A percentile compares a stretch with the other conserved stretches of the same genome.
phyloP scores from a whole-genome alignment of 73 alveolate genomes.

The Paramecium tetraurelia region DNA sequence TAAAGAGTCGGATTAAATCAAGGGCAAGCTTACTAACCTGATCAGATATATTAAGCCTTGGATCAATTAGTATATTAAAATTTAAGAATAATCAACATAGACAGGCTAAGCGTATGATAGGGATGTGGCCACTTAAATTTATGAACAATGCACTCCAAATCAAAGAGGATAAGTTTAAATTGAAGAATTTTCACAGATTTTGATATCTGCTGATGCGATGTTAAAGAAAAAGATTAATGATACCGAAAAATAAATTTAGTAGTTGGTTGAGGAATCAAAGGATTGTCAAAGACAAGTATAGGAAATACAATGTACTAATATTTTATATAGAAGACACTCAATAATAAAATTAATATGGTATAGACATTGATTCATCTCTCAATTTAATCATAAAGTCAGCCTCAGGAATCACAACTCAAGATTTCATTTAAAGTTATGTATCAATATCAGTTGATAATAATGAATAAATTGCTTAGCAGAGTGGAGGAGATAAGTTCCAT shows the following conservation, averaged over 20 bases:
- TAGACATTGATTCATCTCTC: conserved; percentile 25
- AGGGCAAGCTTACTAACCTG: background rate
- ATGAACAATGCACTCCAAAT: conserved; percentile 10
- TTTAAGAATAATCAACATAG: background rate
- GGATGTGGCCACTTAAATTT: conserved; percentile 20
- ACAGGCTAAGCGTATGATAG: conserved; percentile 4
- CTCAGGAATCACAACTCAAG: background rate
- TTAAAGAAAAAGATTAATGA: background rate
- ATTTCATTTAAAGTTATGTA: background rate
- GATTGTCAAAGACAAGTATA: background rate
- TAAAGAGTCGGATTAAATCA: background rate
- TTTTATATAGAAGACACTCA: background rate
- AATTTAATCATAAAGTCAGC: background rate
- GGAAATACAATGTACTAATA: background rate
- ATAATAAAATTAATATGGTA: background rate
- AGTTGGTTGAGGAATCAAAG: background rate
- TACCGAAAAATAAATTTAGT: background rate
- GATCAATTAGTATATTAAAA: conserved; percentile 16
- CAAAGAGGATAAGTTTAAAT: conserved; percentile 7
- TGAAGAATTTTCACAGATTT: background rate
- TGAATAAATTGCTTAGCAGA: background rate
- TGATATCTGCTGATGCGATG: conserved; percentile 3
- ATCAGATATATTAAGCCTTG: background rate
- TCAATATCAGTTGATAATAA: background rate
- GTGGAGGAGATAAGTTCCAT: background rate